Evolutionary conservation across 116 monocot genomes (phyloP), one percentile per base, ranked within the genome.

Genomic region (Zostera marina): DNA sequence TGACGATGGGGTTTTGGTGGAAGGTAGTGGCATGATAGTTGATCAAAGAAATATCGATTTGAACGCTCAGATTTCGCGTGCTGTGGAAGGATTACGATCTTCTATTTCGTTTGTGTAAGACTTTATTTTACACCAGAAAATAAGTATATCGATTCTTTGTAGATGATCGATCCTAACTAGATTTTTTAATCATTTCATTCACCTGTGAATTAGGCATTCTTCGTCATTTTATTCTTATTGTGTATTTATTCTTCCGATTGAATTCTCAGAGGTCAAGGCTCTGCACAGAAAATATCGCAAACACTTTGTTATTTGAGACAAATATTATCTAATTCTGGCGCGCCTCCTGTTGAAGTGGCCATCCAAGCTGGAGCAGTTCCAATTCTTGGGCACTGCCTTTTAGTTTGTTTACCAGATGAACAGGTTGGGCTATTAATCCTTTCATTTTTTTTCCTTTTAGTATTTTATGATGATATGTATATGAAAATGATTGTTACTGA

Each of bases 371-470:
- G 82, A 56, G 96, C 76, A 56, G 65, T 85, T 59, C 80, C 82
- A 68, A 46, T 77, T 32, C 78, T 96, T 56, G 82, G 76, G 51
- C 82, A 80, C 51, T 89, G 74, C 51, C 76, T 96, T 41, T 77
- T 85, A 63, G 88, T 85, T 80, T 89, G 88, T 52, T 85, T 82
- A 67, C 69, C 82, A 41, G 89, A 89, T 66, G 96, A 96, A 45
- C 85, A 96, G 89, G 96, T 96, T 51, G 4, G 41, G 32, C 32
- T 32, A 32, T 32, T 32, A 32, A 32, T 32, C 32, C 7, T 43
- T 8, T 51, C 20, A 23, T 16, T 4, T 48, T 22, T 15, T 14
- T 51, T 48, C 25, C 26, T 14, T 51, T 42, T 40, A 57, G 15
- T 45, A 8, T 15, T 56, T 43, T 55, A 13, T 32, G 32, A 32